Base-by-base conservation (phyloP, 768 basidiomycete genomes). In the Mycena olivaceomarginata region DNA sequence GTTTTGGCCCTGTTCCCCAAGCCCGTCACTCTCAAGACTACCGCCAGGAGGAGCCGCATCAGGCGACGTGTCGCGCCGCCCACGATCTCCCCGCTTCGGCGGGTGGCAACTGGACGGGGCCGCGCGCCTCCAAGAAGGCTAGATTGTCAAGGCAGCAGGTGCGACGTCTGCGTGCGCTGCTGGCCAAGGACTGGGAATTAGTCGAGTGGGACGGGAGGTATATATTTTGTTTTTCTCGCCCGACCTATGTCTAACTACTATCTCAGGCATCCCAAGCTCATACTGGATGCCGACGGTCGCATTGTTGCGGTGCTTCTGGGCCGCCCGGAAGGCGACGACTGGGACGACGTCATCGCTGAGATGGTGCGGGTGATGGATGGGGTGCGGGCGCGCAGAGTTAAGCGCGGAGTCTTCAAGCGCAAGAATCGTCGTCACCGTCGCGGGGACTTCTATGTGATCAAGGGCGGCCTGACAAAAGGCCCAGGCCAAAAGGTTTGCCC, bases 131-230 rank as follows among this genome's bases (percentile, higher is more conserved):
- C 46, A 15, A 16, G 13, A 5, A 48, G 13, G 15, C 46, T 10
- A 16, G 5, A 16, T 0, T 16, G 1, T 48, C 46, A 15, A 12
- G 46, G 10, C 5, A 48, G 46, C 12, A 16, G 18, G 1, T 15
- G 10, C 46, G 1, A 5, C 15, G 46, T 9, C 46, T 48, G 10
- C 5, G 13, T 5, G 53, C 7, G 22, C 43, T 65, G 22, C 18
- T 46, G 2, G 64, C 6, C 5, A 0, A 43, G 37, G 22, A 12
- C 6, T 12, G 6, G 12, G 22, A 67, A 6, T 22, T 67, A 1
- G 67, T 67, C 0, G 48, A 53, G 25, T 67, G 67, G 67, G 20
- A 67, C n/a, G 67, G 67, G 1, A 5, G 48, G 67, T 67, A n/a
- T 9, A 48, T 20, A n/a, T 20, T 46, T 18, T 16, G 1, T 48